Evolutionary conservation across 108 stramenopile genomes (phyloP).

Genomic region (Aureococcus anophagefferens): DNA sequence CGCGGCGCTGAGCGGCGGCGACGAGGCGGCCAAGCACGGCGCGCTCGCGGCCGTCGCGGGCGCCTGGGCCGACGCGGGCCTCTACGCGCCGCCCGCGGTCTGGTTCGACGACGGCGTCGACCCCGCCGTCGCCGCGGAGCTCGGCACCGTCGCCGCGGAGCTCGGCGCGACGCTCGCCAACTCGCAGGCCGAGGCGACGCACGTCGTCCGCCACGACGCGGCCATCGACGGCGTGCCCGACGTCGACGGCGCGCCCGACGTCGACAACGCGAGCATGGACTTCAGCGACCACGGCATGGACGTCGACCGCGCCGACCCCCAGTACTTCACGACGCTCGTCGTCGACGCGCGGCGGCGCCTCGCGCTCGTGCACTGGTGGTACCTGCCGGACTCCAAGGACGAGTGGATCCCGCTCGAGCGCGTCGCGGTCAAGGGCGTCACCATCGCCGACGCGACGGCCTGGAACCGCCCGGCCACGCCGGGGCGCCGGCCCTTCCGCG

Average conservation of each 20-base stretch:
- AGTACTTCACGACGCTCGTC: neutral
- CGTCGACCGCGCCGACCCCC: no score
- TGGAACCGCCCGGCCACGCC: neutral
- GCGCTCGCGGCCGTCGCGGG: no score
- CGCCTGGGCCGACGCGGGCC: no score
- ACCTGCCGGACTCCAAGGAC: neutral
- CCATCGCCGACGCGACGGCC: neutral
- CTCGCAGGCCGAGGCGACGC: neutral
- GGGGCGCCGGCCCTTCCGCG: neutral
- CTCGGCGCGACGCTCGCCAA: neutral
- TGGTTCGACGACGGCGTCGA: neutral
- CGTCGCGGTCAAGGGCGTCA: neutral
- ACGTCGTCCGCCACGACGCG: neutral
- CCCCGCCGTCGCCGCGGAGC: neutral
- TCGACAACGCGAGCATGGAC: no score
- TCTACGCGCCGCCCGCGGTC: neutral
- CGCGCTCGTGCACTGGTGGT: neutral
- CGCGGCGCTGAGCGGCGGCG: no score
- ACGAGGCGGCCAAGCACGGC: no score
- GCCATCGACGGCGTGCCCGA: neutral
- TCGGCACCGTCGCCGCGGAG: neutral
- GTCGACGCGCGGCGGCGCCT: neutral
- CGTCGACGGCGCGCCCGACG: no score
- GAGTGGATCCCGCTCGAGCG: neutral
- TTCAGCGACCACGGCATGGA: no score